Percentiles rank a stretch among this genome's conserved stretches.
These are phyloP conservation scores for Zarea fungicola DNA, from an alignment of 2,329 filamentous ascomycete species.

Conservation along the genomic window DNA sequence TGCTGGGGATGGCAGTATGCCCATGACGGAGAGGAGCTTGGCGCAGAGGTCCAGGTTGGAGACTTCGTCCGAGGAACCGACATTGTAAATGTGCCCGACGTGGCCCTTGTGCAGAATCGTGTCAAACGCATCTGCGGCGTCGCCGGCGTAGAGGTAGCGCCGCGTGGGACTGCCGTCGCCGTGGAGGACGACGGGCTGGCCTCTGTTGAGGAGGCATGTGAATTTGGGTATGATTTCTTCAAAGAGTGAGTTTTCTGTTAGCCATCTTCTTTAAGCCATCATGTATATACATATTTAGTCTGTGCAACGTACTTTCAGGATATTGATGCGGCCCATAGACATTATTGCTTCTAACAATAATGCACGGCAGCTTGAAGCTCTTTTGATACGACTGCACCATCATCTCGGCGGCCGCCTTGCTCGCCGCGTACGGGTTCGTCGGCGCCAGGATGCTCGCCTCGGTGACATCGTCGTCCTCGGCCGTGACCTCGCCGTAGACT, in stretches of 20 bases:
- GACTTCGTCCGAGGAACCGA: conserved; percentile 72
- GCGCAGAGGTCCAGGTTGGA: conserved; percentile 67
- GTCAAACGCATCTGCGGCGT: conserved; percentile 77
- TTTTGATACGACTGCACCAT: conserved; percentile 81
- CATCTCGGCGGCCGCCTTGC: conserved; percentile 80
- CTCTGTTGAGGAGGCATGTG: conserved; percentile 62
- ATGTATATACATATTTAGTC: background rate
- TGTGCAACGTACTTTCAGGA: conserved; percentile 62
- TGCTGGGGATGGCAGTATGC: conserved; percentile 46
- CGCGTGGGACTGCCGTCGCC: conserved; percentile 71
- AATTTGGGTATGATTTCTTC: conserved; percentile 82
- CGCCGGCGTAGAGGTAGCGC: conserved; percentile 71
- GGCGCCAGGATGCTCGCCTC: conserved; percentile 72
- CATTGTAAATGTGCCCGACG: conserved; percentile 75
- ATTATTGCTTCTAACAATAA: conserved; percentile 79
- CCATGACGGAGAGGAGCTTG: conserved; percentile 59
- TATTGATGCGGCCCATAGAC: conserved; percentile 83
- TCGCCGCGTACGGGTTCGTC: conserved; percentile 77
- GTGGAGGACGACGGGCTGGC: conserved; percentile 65
- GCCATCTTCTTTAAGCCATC: conserved; percentile 15
- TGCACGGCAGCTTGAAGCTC: conserved; percentile 73
- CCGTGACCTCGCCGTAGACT: conserved; percentile 75
- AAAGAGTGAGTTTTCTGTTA: too few species aligned
- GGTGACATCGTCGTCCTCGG: conserved; percentile 64
- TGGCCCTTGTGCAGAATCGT: conserved; percentile 74